Evolutionary conservation across 169 alveolate genomes (phyloP).

Genomic region (Theileria equi): DNA sequence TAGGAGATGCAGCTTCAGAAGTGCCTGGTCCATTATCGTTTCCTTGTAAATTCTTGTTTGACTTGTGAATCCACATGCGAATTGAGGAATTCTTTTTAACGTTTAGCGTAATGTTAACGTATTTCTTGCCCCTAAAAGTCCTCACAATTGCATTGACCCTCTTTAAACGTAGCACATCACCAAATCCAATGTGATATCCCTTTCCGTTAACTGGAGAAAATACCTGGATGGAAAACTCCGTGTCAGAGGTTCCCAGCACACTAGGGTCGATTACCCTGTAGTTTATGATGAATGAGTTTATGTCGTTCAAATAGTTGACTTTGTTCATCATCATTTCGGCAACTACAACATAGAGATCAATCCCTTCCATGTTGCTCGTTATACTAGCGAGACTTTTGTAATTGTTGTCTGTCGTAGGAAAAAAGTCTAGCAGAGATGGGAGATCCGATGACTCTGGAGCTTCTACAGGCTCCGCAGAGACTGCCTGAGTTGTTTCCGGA

Average conservation of each 20-base stretch:
- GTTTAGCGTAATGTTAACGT: slow-evolving; percentile 26
- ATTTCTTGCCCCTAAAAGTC: slow-evolving; percentile 37
- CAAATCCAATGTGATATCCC: slow-evolving; percentile 41
- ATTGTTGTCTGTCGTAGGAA: background rate
- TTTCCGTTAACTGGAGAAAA: background rate
- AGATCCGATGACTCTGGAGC: too few species aligned
- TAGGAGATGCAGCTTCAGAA: background rate
- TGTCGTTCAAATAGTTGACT: background rate
- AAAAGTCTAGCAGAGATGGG: too few species aligned
- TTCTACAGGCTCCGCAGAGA: too few species aligned
- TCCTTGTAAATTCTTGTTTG: background rate
- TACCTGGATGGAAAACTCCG: slow-evolving; percentile 42
- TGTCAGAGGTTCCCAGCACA: background rate
- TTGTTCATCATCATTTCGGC: slow-evolving; percentile 41
- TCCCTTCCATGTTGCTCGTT: background rate
- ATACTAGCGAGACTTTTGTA: slow-evolving; percentile 15
- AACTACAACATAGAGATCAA: slow-evolving; percentile 51
- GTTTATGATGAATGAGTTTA: slow-evolving; percentile 18
- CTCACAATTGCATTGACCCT: slow-evolving; percentile 29
- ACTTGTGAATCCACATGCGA: slow-evolving; percentile 25
- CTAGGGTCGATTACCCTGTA: slow-evolving; percentile 60
- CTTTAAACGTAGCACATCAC: slow-evolving; percentile 41
- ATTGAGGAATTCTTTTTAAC: slow-evolving; percentile 31
- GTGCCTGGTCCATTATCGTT: background rate
- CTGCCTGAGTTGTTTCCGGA: too few species aligned